Evolutionary conservation across 306 rosid species (phyloP).

Genomic region (Lablab purpureus): DNA sequence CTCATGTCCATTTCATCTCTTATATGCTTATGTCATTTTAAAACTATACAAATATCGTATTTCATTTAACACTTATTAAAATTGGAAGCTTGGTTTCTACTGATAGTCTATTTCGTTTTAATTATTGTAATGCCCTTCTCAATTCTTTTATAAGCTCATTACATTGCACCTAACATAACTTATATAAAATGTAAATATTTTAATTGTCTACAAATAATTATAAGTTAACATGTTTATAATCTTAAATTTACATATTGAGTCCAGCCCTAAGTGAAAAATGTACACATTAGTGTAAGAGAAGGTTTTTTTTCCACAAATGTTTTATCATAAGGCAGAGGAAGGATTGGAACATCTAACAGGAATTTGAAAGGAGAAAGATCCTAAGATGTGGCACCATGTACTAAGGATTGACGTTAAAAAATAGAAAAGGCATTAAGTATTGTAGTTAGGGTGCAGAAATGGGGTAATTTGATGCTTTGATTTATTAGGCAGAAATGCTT

Average conservation of each 20-base stretch:
- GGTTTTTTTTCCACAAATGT: too few species aligned
- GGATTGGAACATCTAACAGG: too few species aligned
- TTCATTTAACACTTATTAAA: background rate
- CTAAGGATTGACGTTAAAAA: background rate
- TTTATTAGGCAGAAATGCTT: conserved; percentile 49
- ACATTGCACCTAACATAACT: background rate
- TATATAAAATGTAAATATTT: background rate
- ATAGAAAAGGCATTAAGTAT: background rate
- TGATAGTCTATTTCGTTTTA: background rate
- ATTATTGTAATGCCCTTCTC: background rate
- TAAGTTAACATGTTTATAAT: too few species aligned
- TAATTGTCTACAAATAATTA: too few species aligned
- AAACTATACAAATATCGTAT: background rate
- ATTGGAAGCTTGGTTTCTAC: background rate
- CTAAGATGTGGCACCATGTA: too few species aligned
- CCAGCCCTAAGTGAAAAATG: too few species aligned
- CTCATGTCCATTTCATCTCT: background rate
- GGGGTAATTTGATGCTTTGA: conserved; percentile 33
- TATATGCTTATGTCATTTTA: background rate
- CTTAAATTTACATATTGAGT: too few species aligned
- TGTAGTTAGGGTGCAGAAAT: background rate
- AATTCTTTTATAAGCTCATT: background rate
- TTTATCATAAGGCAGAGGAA: too few species aligned
- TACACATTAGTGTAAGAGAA: too few species aligned
- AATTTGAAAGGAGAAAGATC: too few species aligned